Evolutionary conservation across 73 alveolate genomes (phyloP).

Genomic region (Paramecium tetraurelia): DNA sequence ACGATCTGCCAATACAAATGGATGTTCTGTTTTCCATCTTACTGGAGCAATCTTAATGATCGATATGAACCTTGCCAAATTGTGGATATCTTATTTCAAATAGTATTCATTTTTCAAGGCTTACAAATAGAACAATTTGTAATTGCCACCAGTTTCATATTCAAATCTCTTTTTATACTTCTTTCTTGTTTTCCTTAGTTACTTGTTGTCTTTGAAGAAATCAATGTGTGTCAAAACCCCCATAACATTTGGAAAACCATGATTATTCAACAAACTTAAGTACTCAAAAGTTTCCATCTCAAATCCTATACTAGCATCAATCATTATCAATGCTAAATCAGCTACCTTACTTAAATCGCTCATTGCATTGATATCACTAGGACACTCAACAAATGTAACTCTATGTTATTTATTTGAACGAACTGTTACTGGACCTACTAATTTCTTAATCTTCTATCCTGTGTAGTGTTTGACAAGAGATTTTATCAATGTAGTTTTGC

Average conservation of each 20-base stretch:
- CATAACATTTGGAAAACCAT: conserved; percentile 97
- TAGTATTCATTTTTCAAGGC: conserved; percentile 91
- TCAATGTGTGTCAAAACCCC: conserved; percentile 99
- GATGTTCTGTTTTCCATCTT: conserved; percentile 79
- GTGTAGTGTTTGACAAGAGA: conserved; percentile 97
- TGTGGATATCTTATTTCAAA: conserved; percentile 85
- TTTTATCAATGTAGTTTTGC: conserved; percentile 97
- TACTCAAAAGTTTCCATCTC: conserved; percentile 99
- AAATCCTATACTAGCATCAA: conserved; percentile 99
- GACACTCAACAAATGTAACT: conserved; percentile 97
- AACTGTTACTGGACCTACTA: conserved; percentile 91
- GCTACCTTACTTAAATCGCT: conserved; percentile 98
- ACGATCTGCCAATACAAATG: conserved; percentile 84
- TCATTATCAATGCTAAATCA: conserved; percentile 94
- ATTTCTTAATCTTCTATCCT: conserved; percentile 82
- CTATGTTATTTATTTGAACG: conserved; percentile 89
- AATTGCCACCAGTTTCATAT: conserved; percentile 99
- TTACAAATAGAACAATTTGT: conserved; percentile 96
- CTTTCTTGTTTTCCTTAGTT: conserved; percentile 95
- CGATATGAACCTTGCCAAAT: conserved; percentile 89
- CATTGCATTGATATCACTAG: conserved; percentile 97
- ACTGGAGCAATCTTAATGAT: conserved; percentile 72
- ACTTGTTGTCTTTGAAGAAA: conserved; percentile 96
- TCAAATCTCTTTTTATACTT: conserved; percentile 97
- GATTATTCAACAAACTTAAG: conserved; percentile 90